Evolutionary conservation across 1,284 basidiomycete species (phyloP).

Genomic region (Porogramme epimiltina): DNA sequence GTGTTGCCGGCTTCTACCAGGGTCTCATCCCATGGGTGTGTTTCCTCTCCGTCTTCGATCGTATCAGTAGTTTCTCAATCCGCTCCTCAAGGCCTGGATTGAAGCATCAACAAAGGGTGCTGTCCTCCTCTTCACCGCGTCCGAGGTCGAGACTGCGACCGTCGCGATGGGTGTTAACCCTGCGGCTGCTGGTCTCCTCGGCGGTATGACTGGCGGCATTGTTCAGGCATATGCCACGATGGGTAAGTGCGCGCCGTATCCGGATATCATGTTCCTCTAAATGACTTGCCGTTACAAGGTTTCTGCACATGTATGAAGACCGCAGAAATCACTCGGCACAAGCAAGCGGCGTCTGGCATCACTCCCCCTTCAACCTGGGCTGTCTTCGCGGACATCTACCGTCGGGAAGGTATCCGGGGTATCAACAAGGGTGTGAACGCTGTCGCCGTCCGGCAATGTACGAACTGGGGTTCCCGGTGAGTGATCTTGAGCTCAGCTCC

Average conservation of each 20-base stretch:
- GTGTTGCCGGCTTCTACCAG: slow-evolving; percentile 92
- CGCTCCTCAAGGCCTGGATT: slow-evolving; percentile 87
- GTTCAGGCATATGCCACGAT: slow-evolving; percentile 99
- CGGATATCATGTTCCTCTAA: neutral
- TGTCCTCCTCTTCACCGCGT: slow-evolving; percentile 94
- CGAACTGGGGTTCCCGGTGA: slow-evolving; percentile 98
- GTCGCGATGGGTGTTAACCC: slow-evolving; percentile 74
- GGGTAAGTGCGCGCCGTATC: slow-evolving; percentile 61
- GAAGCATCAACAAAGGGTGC: slow-evolving; percentile 99
- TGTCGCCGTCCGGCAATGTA: slow-evolving; percentile 95
- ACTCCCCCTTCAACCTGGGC: slow-evolving; percentile 94
- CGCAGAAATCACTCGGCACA: slow-evolving; percentile 97
- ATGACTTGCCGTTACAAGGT: slow-evolving; percentile 48
- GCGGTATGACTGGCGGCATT: slow-evolving; percentile 97
- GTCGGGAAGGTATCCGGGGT: slow-evolving; percentile 89
- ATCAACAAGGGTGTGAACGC: slow-evolving; percentile 99
- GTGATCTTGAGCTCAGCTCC: slow-evolving; percentile 26
- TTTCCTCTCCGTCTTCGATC: slow-evolving; percentile 11
- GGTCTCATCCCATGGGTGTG: slow-evolving; percentile 97
- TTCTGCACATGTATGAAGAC: slow-evolving; percentile 99
- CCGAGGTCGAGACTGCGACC: slow-evolving; percentile 86
- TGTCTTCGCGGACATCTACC: slow-evolving; percentile 94
- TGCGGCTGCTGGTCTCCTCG: slow-evolving; percentile 85
- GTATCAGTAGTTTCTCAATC: slow-evolving; percentile 12
- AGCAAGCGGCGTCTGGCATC: slow-evolving; percentile 87